Conservation (phyloP, 2,329 filamentous ascomycete species). For the Davidsoniella eucalypti region DNA sequence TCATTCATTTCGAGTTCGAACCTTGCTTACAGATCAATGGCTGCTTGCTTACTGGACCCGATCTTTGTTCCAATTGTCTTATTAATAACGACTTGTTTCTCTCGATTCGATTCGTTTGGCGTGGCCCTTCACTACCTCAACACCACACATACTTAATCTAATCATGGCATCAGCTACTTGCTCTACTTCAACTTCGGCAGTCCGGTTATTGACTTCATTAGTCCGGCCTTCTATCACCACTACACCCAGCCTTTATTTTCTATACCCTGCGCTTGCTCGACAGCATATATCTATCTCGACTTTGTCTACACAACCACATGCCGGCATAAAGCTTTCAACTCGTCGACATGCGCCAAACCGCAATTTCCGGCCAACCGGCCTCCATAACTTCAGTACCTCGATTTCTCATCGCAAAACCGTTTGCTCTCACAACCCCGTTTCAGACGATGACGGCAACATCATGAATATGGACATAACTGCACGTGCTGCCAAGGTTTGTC, state of each 20-base stretch:
- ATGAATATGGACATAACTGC: constrained; percentile 74
- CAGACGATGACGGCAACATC: constrained; percentile 68
- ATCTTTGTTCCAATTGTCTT: neutral
- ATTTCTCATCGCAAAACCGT: constrained; percentile 25
- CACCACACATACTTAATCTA: neutral
- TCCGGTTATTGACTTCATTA: constrained; percentile 1
- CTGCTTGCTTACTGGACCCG: neutral
- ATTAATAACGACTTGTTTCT: neutral
- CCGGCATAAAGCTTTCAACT: neutral
- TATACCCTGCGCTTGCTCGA: constrained; percentile 21
- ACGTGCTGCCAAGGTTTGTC: constrained; percentile 55
- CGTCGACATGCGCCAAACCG: neutral
- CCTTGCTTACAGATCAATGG: constrained; percentile 10
- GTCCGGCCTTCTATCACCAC: constrained; percentile 15
- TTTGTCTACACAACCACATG: neutral
- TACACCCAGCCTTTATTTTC: constrained; percentile 22
- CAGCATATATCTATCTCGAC: neutral
- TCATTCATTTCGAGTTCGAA: neutral
- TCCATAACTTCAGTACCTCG: constrained; percentile 25
- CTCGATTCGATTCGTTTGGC: neutral
- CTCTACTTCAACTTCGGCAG: constrained; percentile 1
- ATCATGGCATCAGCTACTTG: constrained; percentile 2
- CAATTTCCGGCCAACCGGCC: constrained; percentile 3
- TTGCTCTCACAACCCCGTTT: constrained; percentile 52
- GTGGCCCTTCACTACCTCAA: neutral